These are phyloP conservation scores for Erodium trifolium DNA, from an alignment of 441 rosid species.

Conservation along the genomic window DNA sequence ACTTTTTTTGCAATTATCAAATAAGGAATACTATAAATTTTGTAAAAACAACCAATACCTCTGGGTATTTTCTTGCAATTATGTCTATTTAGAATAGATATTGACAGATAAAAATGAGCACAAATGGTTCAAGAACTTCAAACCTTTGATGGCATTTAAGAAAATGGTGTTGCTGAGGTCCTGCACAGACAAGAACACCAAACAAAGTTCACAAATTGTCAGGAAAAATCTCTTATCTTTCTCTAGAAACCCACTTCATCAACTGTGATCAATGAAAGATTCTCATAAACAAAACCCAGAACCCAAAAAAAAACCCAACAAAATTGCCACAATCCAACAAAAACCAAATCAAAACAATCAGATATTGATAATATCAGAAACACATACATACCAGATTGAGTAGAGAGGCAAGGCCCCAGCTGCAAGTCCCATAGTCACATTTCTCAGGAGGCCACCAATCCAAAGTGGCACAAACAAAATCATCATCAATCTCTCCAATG, in stretches of 20 bases:
- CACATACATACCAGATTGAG: conserved; percentile 72
- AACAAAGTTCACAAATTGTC: not conserved
- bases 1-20: too few relatives aligned
- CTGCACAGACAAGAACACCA: conserved; percentile 30
- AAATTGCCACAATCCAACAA: too few relatives aligned
- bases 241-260: not conserved
- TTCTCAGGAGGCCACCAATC: conserved; percentile 99
- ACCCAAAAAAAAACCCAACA: not conserved
- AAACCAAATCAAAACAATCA: not conserved
- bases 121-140: not conserved
- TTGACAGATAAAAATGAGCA: not conserved
- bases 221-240: not conserved
- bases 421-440: conserved; percentile 92
- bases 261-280: not conserved
- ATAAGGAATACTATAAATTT: too few relatives aligned
- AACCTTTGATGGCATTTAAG: conserved; percentile 73
- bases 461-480: conserved; percentile 83
- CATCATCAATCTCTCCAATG: conserved; percentile 69
- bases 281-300: not conserved
- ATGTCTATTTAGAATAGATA: not conserved
- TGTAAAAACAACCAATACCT: too few relatives aligned
- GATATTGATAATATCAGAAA: not conserved
- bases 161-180: conserved; percentile 54
- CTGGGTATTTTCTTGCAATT: too few relatives aligned
- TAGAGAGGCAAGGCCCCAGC: conserved; percentile 81